These are phyloP conservation scores for Prunus campanulata DNA, from an alignment of 306 rosid genomes.

Conservation along the genomic window DNA sequence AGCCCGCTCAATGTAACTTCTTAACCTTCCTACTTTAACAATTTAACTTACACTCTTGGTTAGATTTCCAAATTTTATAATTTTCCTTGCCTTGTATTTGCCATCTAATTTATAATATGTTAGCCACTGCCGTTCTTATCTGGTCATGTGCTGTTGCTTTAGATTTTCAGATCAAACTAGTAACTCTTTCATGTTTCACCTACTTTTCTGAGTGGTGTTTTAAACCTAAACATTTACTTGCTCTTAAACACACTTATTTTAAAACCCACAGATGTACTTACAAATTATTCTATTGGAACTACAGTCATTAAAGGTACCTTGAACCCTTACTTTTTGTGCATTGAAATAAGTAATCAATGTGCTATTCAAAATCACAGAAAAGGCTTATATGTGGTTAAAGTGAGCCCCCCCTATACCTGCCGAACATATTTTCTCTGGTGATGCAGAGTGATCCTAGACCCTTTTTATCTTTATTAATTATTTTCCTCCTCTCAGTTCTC, in stretches of 20 bases:
- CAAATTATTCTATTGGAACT: not conserved
- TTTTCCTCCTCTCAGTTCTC: conserved; percentile 52
- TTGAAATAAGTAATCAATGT: not conserved
- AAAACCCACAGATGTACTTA: not conserved
- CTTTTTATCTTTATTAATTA: not conserved
- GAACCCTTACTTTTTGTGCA: not conserved
- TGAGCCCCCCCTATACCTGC: not conserved
- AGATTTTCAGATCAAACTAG: not conserved
- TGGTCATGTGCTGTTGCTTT: not conserved
- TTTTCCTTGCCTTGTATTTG: conserved; percentile 5
- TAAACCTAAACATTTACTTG: not conserved
- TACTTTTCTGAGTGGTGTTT: not conserved
- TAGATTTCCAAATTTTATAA: not conserved
- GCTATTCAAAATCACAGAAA: not conserved
- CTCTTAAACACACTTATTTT: no score
- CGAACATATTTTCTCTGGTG: not conserved
- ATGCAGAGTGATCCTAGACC: conserved; percentile 7
- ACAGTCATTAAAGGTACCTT: not conserved
- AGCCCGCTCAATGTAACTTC: conserved; percentile 71
- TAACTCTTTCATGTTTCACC: not conserved
- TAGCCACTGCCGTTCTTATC: not conserved
- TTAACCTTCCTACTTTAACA: not conserved
- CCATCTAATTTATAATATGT: not conserved
- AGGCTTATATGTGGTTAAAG: not conserved
- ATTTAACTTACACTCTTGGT: not conserved